A percentile compares a stretch with the other conserved stretches of the same genome.
These are phyloP conservation scores for Apiotrichum akiyoshidainum DNA, from an alignment of 1,284 basidiomycete species.

Conservation along the genomic window DNA sequence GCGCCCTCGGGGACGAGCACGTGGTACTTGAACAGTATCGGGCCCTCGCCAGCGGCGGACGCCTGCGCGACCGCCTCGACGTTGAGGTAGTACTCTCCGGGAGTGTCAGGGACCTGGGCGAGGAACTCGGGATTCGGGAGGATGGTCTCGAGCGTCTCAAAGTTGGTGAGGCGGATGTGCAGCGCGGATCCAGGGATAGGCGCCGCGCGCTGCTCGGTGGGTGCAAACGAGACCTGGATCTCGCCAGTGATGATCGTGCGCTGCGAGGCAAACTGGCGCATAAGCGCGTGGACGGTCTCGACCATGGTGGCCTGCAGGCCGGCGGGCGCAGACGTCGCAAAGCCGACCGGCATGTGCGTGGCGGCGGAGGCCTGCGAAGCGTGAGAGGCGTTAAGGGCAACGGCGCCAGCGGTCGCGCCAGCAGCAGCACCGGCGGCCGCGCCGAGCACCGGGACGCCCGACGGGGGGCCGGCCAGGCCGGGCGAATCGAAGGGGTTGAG, in stretches of 20 bases:
- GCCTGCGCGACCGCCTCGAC: conserved; percentile 43
- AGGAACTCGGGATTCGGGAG: conserved; percentile 56
- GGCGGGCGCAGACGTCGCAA: neutral
- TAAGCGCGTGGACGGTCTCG: conserved; percentile 56
- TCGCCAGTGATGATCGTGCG: conserved; percentile 47
- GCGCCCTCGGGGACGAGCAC: conserved; percentile 49
- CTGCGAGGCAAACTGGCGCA: conserved; percentile 27
- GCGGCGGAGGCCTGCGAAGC: no score
- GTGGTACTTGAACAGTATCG: conserved; percentile 56
- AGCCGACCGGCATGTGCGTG: neutral
- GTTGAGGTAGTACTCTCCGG: conserved; percentile 55
- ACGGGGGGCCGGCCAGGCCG: conserved; percentile 5
- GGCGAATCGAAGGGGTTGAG: conserved; percentile 48
- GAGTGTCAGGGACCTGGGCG: conserved; percentile 45
- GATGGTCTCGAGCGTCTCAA: conserved; percentile 55
- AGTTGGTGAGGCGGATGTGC: conserved; percentile 52
- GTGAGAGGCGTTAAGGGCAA: neutral
- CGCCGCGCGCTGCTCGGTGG: neutral
- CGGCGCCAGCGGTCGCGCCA: conserved; percentile 8
- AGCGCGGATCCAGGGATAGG: conserved; percentile 18
- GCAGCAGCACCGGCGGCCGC: neutral
- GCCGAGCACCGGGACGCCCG: neutral
- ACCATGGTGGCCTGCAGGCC: conserved; percentile 52
- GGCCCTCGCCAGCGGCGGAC: conserved; percentile 27
- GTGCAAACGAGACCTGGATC: conserved; percentile 34